Evolutionary conservation across 805 yeast species (phyloP).

Genomic region (Barnettozyma populi): DNA sequence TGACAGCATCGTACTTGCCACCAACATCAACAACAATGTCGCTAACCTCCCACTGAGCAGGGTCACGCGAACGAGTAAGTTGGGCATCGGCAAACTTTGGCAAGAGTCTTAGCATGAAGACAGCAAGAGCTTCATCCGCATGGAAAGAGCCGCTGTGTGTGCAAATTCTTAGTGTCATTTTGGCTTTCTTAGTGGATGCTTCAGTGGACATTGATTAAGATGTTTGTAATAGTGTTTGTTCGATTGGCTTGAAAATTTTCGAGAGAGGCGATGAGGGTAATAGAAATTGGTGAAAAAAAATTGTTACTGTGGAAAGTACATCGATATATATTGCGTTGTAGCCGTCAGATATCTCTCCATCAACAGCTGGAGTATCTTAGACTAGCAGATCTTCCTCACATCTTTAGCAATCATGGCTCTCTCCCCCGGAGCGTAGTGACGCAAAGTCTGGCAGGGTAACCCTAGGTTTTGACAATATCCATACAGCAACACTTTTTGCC

Average conservation of each 20-base stretch:
- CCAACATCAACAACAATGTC: conserved; percentile 95
- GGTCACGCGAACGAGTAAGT: conserved; percentile 79
- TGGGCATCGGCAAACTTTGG: conserved; percentile 64
- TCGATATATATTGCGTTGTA: too few relatives aligned
- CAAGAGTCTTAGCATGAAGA: conserved; percentile 68
- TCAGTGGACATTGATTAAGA: neutral
- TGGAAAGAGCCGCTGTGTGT: conserved; percentile 94
- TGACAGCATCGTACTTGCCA: conserved; percentile 81
- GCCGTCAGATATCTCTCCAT: too few relatives aligned
- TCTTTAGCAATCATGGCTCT: too few relatives aligned
- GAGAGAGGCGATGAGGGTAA: neutral
- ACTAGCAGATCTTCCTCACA: too few relatives aligned
- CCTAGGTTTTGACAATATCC: too few relatives aligned
- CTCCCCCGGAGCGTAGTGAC: too few relatives aligned
- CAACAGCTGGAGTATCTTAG: too few relatives aligned
- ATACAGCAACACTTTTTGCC: neutral
- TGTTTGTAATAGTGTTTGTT: neutral
- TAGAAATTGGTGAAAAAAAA: too few relatives aligned
- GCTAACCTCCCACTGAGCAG: conserved; percentile 74
- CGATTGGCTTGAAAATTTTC: neutral
- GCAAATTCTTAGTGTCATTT: conserved; percentile 55
- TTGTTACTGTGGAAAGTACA: too few relatives aligned
- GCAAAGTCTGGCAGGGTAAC: too few relatives aligned
- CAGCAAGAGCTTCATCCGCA: conserved; percentile 95
- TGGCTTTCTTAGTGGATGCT: conserved; percentile 22